These are phyloP conservation scores for Fusarium globosum DNA, from an alignment of 2,329 filamentous ascomycete species.

Conservation along the genomic window DNA sequence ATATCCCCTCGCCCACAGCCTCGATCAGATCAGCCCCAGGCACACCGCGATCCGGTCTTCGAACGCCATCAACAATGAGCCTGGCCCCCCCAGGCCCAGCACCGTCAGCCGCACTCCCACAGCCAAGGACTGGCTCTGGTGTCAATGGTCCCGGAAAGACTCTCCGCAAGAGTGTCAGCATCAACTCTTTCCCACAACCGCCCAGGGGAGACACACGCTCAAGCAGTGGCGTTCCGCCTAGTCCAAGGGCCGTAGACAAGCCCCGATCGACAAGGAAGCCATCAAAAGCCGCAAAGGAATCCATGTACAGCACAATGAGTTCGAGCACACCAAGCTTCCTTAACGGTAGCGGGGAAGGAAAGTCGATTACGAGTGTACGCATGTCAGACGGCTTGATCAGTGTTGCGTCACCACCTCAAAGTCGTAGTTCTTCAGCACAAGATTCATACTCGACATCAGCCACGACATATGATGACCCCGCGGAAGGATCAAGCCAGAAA, in stretches of 20 bases:
- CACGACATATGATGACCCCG: conserved; percentile 85
- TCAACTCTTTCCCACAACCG: conserved; percentile 92
- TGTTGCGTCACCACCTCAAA: conserved; percentile 85
- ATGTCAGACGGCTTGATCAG: conserved; percentile 81
- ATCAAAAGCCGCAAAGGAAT: conserved; percentile 65
- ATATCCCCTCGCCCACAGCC: conserved; percentile 51
- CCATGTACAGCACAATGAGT: conserved; percentile 61
- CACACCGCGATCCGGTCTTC: conserved; percentile 67
- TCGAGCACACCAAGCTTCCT: conserved; percentile 75
- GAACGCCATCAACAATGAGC: conserved; percentile 67
- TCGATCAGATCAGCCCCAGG: conserved; percentile 56
- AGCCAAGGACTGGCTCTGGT: conserved; percentile 65
- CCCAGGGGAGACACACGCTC: conserved; percentile 72
- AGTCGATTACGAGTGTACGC: conserved; percentile 73
- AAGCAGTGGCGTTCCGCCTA: conserved; percentile 70
- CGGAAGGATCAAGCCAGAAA: conserved; percentile 61
- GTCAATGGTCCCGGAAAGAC: conserved; percentile 73
- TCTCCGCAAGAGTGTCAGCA: conserved; percentile 89
- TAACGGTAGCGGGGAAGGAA: conserved; percentile 82
- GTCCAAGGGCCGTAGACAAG: conserved; percentile 66
- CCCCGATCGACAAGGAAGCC: conserved; percentile 60
- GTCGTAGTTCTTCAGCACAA: conserved; percentile 90
- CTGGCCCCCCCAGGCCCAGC: conserved; percentile 65
- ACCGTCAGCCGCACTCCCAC: conserved; percentile 65
- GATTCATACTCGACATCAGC: conserved; percentile 92